Conservation (phyloP, 2,329 filamentous ascomycete species). For the Ceratocystis diversiconidia region DNA sequence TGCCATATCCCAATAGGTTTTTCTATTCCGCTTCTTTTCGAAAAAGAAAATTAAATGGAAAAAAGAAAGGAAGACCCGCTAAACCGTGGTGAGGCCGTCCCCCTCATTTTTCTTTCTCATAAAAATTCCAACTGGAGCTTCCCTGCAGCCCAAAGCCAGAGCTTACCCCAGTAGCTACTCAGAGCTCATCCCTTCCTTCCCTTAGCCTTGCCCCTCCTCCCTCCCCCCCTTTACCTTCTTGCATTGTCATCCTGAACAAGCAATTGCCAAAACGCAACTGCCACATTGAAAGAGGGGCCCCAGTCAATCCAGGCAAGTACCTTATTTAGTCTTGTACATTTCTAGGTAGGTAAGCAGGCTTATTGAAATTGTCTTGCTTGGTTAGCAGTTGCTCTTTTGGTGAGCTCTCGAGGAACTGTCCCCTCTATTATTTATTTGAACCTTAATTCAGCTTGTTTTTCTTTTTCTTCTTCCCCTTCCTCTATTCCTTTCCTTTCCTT, state of each 20-base stretch:
- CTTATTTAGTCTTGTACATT: background rate
- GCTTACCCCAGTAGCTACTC: constrained; percentile 1
- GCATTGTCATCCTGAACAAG: constrained; percentile 2
- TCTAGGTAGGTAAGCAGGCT: background rate
- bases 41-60: too few species aligned
- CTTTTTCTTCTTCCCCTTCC: background rate
- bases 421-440: background rate
- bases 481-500: background rate
- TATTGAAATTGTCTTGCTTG: background rate
- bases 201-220: background rate
- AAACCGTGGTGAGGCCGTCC: background rate
- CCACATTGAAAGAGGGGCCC: background rate
- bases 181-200: background rate
- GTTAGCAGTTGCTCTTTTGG: background rate
- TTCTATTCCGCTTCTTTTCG: background rate
- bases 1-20: background rate
- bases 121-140: background rate
- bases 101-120: background rate
- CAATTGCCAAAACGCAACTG: background rate
- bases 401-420: background rate
- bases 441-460: constrained; percentile 5
- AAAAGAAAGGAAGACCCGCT: background rate
- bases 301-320: background rate
- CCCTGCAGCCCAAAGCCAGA: constrained; percentile 4
- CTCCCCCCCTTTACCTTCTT: background rate